Percentiles rank a stretch among this genome's conserved stretches.
Conservation (phyloP, 1,284 basidiomycete genomes). For the Ceratobasidium sp. region DNA sequence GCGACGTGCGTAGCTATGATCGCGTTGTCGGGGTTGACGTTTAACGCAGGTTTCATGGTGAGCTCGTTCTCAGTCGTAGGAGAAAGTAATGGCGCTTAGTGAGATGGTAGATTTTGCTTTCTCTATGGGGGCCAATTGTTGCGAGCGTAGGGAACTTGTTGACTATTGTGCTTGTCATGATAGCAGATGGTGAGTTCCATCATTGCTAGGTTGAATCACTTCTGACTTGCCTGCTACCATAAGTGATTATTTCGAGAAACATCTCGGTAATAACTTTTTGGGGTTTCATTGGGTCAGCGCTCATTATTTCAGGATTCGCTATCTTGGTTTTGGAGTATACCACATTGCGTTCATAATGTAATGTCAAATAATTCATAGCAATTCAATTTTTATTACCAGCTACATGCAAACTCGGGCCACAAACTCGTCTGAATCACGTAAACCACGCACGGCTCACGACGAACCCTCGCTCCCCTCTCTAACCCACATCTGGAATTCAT, state of each 20-base stretch:
- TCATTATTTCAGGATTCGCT: constrained; percentile 36
- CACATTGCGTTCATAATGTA: constrained; percentile 7
- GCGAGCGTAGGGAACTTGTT: constrained; percentile 86
- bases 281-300: constrained; percentile 27
- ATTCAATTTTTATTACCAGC: background rate
- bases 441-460: background rate
- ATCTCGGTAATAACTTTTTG: constrained; percentile 30
- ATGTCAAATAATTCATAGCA: background rate
- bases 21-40: constrained; percentile 43
- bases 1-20: constrained; percentile 41
- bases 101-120: constrained; percentile 72
- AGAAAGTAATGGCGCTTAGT: constrained; percentile 13
- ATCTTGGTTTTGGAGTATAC: constrained; percentile 34
- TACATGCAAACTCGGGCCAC: no score
- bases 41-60: constrained; percentile 48
- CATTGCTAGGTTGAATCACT: constrained; percentile 63
- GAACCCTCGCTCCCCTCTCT: constrained; percentile 34
- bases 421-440: no score
- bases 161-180: constrained; percentile 84
- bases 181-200: constrained; percentile 74
- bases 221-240: constrained; percentile 59
- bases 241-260: constrained; percentile 24
- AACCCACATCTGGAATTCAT: constrained; percentile 95
- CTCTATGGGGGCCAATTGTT: constrained; percentile 86
- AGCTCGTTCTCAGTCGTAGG: constrained; percentile 49